Evolutionary conservation across 164 flowering plant species (phyloP), one percentile per base, ranked within the genome.

Genomic region (Annona squamosa): DNA sequence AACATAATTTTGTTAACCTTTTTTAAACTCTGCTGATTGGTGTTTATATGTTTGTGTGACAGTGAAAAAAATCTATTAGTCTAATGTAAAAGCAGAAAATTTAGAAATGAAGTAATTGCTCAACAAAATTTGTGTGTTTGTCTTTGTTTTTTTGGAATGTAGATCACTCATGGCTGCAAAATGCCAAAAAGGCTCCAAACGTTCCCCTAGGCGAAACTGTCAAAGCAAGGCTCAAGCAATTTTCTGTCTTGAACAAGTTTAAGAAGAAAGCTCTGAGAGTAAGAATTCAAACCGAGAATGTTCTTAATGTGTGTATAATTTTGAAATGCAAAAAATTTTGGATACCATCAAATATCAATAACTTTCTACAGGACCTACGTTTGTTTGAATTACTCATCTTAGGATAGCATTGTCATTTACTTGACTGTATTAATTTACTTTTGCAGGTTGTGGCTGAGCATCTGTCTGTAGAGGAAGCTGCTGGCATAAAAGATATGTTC

Each of bases 231-330:
- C 93, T 94, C 69, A 87, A 89, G 77, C 98, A 94, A 74, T 94
- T 94, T 75, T 87, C 98, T 67, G 84, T 94, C 16, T 87, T 94
- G 97, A 92, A 92, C 85, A 94, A 92, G 81, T 87, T 94, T 68
- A 94, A 94, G 84, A 94, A 92, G 84, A 88, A 88, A 87, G 98
- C 98, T 72, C 83, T 94, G 3, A 85, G 86, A 92, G 98, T 92
- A 90, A 76, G 78, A 63, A 68, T 46, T 43, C 37, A 57, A 62
- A 26, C 37, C 37, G 37, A 45, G 19, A 47, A 16, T 3, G 44
- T 52, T 42, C 48, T 48, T 43, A 41, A 46, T 44, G 6, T 19
- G 37, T 26, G 37, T 26, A 1, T 26, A 26, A 26, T 26, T 26
- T 26, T 26, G 37, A 26, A 26, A 26, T 66, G 68, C 37, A 26